Conservation (phyloP, 306 rosid genomes). For the Heteromeles arbutifolia region DNA sequence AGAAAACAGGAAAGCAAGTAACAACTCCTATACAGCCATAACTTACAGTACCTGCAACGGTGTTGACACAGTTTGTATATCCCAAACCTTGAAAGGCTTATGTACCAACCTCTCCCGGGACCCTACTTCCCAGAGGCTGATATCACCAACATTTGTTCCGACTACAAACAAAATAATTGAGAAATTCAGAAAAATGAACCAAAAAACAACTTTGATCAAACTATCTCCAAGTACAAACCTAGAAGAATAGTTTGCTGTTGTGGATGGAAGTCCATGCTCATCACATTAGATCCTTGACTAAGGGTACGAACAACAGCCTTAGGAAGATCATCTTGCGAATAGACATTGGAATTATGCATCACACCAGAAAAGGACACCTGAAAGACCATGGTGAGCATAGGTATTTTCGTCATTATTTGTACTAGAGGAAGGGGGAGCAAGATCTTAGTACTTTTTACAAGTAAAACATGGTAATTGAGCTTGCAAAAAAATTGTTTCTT, state of each 20-base stretch:
- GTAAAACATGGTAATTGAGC: background rate
- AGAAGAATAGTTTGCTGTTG: constrained; percentile 33
- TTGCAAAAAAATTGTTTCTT: background rate
- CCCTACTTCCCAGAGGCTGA: constrained; percentile 42
- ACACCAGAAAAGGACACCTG: constrained; percentile 44
- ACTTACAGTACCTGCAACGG: constrained; percentile 29
- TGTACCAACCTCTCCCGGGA: constrained; percentile 37
- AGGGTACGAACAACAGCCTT: constrained; percentile 28
- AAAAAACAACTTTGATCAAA: background rate
- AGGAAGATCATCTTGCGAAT: constrained; percentile 45
- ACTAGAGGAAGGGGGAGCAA: background rate
- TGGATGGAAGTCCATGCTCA: constrained; percentile 45
- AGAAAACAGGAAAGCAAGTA: background rate
- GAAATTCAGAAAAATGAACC: background rate
- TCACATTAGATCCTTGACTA: constrained; percentile 39
- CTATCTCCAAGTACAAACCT: constrained; percentile 20
- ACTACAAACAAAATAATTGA: constrained; percentile 18
- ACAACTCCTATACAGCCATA: background rate
- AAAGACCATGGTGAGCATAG: background rate
- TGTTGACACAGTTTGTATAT: constrained; percentile 23
- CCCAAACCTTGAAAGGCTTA: constrained; percentile 37
- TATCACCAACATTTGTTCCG: constrained; percentile 45
- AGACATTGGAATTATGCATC: constrained; percentile 28
- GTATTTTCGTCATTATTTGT: background rate
- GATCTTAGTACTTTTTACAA: background rate